Evolutionary conservation across 2,329 filamentous ascomycete genomes (phyloP).

Genomic region (Cercospora zeina): DNA sequence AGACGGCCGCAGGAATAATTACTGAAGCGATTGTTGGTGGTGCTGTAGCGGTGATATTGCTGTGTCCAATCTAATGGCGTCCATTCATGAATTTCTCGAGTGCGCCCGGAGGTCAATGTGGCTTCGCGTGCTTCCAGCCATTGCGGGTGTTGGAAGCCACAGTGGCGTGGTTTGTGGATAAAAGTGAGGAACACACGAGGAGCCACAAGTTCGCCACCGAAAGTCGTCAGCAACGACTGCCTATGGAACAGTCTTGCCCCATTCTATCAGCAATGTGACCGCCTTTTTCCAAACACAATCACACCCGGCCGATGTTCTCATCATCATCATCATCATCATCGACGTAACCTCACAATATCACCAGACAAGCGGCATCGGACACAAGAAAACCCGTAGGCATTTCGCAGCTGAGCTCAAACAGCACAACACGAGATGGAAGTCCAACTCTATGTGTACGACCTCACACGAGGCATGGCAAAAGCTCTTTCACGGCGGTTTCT

Average conservation of each 20-base stretch:
- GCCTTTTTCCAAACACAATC: not conserved
- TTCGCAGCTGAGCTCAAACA: not conserved
- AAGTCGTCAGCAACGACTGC: conserved; percentile 3
- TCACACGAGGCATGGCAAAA: conserved; percentile 46
- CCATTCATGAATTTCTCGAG: too few species aligned
- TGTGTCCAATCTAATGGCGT: too few species aligned
- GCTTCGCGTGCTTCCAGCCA: not conserved
- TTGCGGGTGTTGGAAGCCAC: not conserved
- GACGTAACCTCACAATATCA: not conserved
- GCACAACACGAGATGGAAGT: conserved; percentile 47
- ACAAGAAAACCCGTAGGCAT: not conserved
- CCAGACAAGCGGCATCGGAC: not conserved
- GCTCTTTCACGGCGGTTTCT: conserved; percentile 61
- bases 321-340: not conserved
- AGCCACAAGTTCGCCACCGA: not conserved
- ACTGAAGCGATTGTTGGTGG: too few species aligned
- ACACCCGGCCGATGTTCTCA: not conserved
- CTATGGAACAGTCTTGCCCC: not conserved
- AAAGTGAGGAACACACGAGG: not conserved
- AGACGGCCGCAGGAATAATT: too few species aligned
- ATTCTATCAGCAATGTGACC: not conserved
- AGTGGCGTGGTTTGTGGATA: not conserved
- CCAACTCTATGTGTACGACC: conserved; percentile 54
- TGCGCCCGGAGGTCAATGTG: too few species aligned
- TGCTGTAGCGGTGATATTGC: too few species aligned